These are phyloP conservation scores for Ophiostoma montium DNA, from an alignment of 2,329 filamentous ascomycete species.

Conservation along the genomic window DNA sequence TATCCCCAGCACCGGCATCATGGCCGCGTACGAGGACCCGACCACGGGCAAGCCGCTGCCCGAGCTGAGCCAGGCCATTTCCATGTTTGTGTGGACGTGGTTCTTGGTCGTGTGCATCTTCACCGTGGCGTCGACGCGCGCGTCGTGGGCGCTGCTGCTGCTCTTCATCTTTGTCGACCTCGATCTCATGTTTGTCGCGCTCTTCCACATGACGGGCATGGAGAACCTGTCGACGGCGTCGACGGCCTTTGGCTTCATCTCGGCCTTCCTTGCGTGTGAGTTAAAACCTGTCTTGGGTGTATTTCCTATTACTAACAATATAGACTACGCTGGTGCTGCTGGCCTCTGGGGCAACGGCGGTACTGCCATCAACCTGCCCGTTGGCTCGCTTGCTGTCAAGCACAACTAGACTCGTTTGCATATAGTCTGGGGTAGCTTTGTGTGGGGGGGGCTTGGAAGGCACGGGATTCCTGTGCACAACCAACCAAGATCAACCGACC, in stretches of 20 bases:
- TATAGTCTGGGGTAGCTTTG: background rate
- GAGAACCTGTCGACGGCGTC: constrained; percentile 5
- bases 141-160: constrained; percentile 7
- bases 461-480: no score
- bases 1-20: constrained; percentile 52
- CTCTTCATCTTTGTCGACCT: constrained; percentile 8
- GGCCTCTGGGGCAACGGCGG: constrained; percentile 8
- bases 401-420: background rate
- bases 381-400: constrained; percentile 9
- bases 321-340: constrained; percentile 10
- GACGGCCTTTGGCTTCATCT: constrained; percentile 6
- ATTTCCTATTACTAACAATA: background rate
- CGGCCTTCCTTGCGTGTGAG: constrained; percentile 9
- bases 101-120: constrained; percentile 39
- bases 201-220: constrained; percentile 5
- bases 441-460: background rate
- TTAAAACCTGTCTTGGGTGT: background rate
- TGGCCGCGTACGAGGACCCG: constrained; percentile 27
- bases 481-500: no score
- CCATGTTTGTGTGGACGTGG: constrained; percentile 66
- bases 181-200: constrained; percentile 10
- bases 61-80: constrained; percentile 42
- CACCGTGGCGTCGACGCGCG: constrained; percentile 10
- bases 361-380: constrained; percentile 11
- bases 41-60: constrained; percentile 19